These are phyloP conservation scores for Miscanthus lutarioriparius DNA, from an alignment of 176 grass and related monocot genomes.

Conservation along the genomic window DNA sequence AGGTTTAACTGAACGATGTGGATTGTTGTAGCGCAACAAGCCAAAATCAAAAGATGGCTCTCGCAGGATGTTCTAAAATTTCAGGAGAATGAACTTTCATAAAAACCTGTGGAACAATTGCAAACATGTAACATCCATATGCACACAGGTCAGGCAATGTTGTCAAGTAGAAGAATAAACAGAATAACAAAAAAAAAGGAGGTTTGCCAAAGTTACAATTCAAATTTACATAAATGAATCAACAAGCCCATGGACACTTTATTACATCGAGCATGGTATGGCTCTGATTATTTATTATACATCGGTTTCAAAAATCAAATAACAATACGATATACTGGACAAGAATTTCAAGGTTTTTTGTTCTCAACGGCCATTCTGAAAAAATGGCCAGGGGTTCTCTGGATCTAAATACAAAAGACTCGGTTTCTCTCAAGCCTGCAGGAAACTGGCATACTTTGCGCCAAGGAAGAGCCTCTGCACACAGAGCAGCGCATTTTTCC, in stretches of 20 bases:
- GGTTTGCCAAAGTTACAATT: not conserved
- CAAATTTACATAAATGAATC: slow-evolving; percentile 38
- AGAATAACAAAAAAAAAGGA: not conserved
- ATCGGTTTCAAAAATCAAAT: slow-evolving; percentile 34
- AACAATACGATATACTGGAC: slow-evolving; percentile 31
- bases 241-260: slow-evolving; percentile 40
- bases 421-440: slow-evolving; percentile 54
- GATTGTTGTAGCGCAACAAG: not conserved
- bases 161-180: not conserved
- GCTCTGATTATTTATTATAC: slow-evolving; percentile 56
- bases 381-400: slow-evolving; percentile 14
- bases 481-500: slow-evolving; percentile 76
- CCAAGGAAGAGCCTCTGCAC: slow-evolving; percentile 98
- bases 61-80: not conserved
- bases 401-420: slow-evolving; percentile 48
- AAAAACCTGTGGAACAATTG: not conserved
- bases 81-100: not conserved
- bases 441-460: slow-evolving; percentile 84
- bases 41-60: not conserved
- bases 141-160: not conserved
- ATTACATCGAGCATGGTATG: slow-evolving; percentile 65
- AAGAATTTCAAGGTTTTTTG: slow-evolving; percentile 40
- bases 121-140: not conserved
- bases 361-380: slow-evolving; percentile 40
- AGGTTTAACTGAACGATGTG: not conserved